phyloP scores from a whole-genome alignment of 148 eudicot genomes.

The Camellia sinensis region DNA sequence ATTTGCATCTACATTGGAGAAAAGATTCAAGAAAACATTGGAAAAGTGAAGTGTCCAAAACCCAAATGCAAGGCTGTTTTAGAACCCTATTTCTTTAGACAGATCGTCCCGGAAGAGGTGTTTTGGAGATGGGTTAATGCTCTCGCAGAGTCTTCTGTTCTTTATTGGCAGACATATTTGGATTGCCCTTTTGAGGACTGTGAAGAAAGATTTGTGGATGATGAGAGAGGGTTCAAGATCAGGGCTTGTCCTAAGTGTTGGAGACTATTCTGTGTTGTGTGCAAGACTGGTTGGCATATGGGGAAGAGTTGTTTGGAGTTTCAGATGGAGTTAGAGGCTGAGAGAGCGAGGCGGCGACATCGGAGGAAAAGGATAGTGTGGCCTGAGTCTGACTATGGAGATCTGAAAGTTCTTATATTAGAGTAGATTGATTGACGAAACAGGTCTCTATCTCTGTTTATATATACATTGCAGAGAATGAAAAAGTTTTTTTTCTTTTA shows the following conservation, averaged over 20 bases:
- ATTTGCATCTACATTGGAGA: neutral
- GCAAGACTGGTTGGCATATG: slow-evolving; percentile 5
- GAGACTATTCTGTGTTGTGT: neutral
- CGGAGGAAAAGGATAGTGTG: neutral
- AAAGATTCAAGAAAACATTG: neutral
- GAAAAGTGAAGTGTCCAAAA: neutral
- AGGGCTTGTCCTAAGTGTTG: slow-evolving; percentile 7
- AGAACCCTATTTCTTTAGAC: too few relatives aligned
- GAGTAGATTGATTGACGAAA: neutral
- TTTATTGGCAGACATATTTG: neutral
- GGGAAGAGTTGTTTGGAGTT: neutral
- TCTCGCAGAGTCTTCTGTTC: neutral
- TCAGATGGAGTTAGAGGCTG: neutral
- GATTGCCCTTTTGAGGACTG: neutral
- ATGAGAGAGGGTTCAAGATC: slow-evolving; percentile 4
- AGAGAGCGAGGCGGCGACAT: neutral
- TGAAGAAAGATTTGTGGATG: neutral
- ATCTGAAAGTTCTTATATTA: neutral
- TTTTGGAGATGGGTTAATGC: neutral
- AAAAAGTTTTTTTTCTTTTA: too few relatives aligned
- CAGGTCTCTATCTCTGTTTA: too few relatives aligned
- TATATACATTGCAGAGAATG: too few relatives aligned
- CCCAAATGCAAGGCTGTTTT: neutral
- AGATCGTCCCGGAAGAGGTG: neutral
- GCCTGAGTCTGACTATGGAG: neutral